Base-by-base conservation (phyloP, 441 rosid genomes). In the Adansonia grandidieri region DNA sequence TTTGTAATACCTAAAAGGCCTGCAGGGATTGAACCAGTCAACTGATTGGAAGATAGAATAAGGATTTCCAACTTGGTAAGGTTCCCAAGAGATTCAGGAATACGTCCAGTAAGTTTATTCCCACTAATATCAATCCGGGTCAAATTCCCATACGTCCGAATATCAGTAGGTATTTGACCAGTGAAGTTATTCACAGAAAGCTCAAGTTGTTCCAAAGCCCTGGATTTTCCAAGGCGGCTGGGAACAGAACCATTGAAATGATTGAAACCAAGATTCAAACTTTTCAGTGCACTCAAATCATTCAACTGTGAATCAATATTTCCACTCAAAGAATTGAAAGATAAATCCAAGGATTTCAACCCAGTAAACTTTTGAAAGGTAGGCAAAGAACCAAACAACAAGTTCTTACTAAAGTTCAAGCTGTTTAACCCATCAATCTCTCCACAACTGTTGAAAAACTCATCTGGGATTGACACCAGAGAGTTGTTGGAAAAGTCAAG, bases 401-500 rank as follows among this genome's bases (percentile, higher is more conserved):
- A 13, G 84, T 85, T 95, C 32, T 1, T 54, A 80, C 97, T 89
- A 77, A 89, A 85, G 79, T 91, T 90, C 81, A 91, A 79, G 76
- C 66, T 19, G 84, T 82, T 88, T 9, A 93, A 79, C 73, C 84
- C 89, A 47, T 24, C 63, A 9, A 88, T 83, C 69, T 42, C 44
- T 53, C 89, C 89, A 72, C 97, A 91, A 14, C 60, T 50, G 54
- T 6, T 45, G 45, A 87, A 15, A 76, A 91, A 92, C 58, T 62
- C 88, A 67, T 14, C 66, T 24, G 94, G 92, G 74, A 93, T 85
- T 66, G 80, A 83, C 76, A 68, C 17, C 56, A 95, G 82, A 4
- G 4, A 9, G 84, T 92, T 95, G 80, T 62, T 8, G 42, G 96
- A 95, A 37, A 84, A 79, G 73, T 93, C 87, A 45, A 95, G 91